Base-by-base conservation (phyloP, 2,329 filamentous ascomycete species). In the Fusarium sp. region DNA sequence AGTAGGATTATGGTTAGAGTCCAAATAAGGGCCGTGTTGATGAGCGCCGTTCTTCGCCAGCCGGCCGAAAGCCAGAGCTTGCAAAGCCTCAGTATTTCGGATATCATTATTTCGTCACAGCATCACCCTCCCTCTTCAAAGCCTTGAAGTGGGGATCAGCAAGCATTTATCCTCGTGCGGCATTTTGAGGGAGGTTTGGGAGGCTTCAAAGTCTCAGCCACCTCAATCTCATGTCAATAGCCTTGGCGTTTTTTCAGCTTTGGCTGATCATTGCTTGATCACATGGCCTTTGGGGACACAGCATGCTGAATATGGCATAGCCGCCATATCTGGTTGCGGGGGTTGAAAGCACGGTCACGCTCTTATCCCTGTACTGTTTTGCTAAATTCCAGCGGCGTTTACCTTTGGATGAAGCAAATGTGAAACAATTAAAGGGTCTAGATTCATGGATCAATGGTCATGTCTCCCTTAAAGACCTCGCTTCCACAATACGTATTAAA, bases 11-110 rank as follows among this genome's bases (percentile, higher is more conserved):
- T 38, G 1, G 34, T 38, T 38, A 38, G 3, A n/a, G 1, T n/a
- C 34, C 34, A 38, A 12, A 38, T 38, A 6, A 38, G 34, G 1
- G 7, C 12, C 18, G 34, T 38, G 34, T 38, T 38, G 10, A 38
- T 38, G 0, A 38, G 6, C 0, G 34, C 34, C 12, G 34, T 38
- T n/a, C 34, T 38, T 38, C 34, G 0, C 34, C 34, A 38, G 34
- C 34, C 34, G 3, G 34, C 34, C 1, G 34, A 38, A 12, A 38
- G 34, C 34, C 34, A 38, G 0, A n/a, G 34, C 10, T 3, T 2
- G 2, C 34, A n/a, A 12, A 38, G 18, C 34, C 32, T 3, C 0
- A 11, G 1, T 2, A 10, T 0, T 11, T n/a, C 1, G 0, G 10
- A n/a, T 11, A 38, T 11, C 34, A 38, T 38, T 0, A 12, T 38